These are phyloP conservation scores for Schizochytrium sp. DNA, from an alignment of 108 stramenopile species.

Conservation along the genomic window DNA sequence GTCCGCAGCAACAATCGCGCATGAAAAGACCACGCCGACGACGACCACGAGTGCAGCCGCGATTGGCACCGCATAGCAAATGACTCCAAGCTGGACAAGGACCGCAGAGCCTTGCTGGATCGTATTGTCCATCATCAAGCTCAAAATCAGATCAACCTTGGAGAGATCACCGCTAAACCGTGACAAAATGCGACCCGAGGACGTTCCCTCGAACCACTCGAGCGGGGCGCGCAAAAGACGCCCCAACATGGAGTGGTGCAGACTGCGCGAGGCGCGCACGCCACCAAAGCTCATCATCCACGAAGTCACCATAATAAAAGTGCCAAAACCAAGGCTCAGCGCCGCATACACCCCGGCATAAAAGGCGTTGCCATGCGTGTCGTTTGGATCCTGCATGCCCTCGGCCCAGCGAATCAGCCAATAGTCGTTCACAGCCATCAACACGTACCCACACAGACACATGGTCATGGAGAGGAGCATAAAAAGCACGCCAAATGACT, in stretches of 20 bases:
- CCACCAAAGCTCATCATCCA: not conserved
- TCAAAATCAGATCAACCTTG: not conserved
- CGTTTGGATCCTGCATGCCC: not conserved
- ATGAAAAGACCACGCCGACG: conserved; percentile 59
- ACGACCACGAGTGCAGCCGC: conserved; percentile 60
- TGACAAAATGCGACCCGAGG: conserved; percentile 74
- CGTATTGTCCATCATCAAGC: conserved; percentile 62
- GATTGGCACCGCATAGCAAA: conserved; percentile 48
- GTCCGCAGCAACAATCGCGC: conserved; percentile 55
- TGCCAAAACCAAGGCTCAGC: conserved; percentile 21
- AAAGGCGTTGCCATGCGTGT: not conserved
- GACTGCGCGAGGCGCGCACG: conserved; percentile 55
- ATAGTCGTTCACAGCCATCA: conserved; percentile 21
- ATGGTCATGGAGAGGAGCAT: not conserved
- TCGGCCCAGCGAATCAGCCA: conserved; percentile 16
- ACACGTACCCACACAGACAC: conserved; percentile 20
- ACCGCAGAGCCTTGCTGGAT: conserved; percentile 44
- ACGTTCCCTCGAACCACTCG: conserved; percentile 81
- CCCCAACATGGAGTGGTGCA: conserved; percentile 68
- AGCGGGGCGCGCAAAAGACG: conserved; percentile 70
- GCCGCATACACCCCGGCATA: not conserved
- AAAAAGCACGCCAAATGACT: not conserved
- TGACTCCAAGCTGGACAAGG: conserved; percentile 58
- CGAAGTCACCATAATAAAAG: not conserved
- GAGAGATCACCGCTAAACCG: conserved; percentile 34